Evolutionary conservation across 305 asterid genomes (phyloP).

Genomic region (Petunia hybrid): DNA sequence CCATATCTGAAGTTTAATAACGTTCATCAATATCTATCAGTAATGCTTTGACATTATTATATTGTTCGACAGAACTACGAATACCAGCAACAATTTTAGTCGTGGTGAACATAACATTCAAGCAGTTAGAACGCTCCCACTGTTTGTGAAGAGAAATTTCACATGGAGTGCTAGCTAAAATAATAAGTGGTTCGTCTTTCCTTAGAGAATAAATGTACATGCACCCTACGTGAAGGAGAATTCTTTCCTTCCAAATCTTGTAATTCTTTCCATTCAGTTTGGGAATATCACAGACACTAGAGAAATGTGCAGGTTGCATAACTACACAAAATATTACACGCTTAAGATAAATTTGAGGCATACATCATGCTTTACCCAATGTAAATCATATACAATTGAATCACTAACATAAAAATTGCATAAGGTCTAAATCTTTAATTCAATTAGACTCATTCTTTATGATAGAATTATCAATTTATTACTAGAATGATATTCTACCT

Average conservation of each 20-base stretch:
- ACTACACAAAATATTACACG: too few relatives aligned
- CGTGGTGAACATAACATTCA: neutral
- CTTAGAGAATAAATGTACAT: too few relatives aligned
- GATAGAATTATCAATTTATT: too few relatives aligned
- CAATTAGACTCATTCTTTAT: too few relatives aligned
- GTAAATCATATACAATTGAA: too few relatives aligned
- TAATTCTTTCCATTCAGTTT: too few relatives aligned
- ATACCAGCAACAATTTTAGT: neutral
- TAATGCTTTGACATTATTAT: neutral
- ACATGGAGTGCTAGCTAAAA: neutral
- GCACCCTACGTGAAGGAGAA: too few relatives aligned
- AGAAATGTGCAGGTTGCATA: too few relatives aligned
- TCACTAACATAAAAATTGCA: neutral
- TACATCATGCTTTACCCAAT: neutral
- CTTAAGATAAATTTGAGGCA: neutral
- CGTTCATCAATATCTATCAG: neutral
- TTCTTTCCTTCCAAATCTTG: too few relatives aligned
- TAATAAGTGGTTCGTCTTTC: too few relatives aligned
- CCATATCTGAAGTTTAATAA: neutral
- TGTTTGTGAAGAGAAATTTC: neutral
- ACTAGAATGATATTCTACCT: too few relatives aligned
- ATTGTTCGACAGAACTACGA: neutral
- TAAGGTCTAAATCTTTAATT: neutral
- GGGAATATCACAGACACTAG: too few relatives aligned
- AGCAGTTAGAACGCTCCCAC: neutral